A percentile compares a stretch with the other conserved stretches of the same genome.
Conservation (phyloP, 2,329 filamentous ascomycete genomes). For the Didymella exigua region DNA sequence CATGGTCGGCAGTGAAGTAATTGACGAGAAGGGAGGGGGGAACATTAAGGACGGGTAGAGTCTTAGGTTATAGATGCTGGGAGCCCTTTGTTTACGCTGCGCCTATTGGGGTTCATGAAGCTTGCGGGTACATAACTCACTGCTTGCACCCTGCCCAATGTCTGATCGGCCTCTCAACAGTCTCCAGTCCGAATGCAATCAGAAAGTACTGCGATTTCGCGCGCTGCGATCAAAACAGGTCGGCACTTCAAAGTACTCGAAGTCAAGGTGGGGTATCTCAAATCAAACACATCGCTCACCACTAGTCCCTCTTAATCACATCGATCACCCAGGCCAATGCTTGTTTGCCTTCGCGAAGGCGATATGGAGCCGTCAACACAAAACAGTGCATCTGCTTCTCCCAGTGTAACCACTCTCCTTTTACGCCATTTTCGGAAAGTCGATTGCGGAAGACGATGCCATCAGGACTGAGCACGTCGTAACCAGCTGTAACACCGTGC, state of each 20-base stretch:
- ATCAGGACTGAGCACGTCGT: constrained; percentile 62
- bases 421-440: constrained; percentile 50
- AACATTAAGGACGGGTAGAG: too few species aligned
- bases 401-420: constrained; percentile 64
- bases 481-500: constrained; percentile 58
- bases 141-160: too few species aligned
- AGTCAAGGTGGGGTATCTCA: constrained; percentile 1
- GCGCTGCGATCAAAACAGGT: not conserved
- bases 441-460: constrained; percentile 56
- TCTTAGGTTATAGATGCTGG: too few species aligned
- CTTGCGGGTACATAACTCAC: too few species aligned
- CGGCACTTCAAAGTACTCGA: not conserved
- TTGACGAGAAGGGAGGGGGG: too few species aligned
- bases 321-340: constrained; percentile 55
- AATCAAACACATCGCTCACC: not conserved
- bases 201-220: too few species aligned
- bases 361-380: constrained; percentile 57
- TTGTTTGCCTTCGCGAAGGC: constrained; percentile 55
- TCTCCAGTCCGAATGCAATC: too few species aligned
- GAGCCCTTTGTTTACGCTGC: too few species aligned
- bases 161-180: too few species aligned
- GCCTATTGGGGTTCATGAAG: too few species aligned
- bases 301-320: constrained; percentile 37
- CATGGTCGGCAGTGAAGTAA: too few species aligned
- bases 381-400: constrained; percentile 67